Base-by-base conservation (phyloP, 2,329 filamentous ascomycete genomes). In the Alternaria sp. region DNA sequence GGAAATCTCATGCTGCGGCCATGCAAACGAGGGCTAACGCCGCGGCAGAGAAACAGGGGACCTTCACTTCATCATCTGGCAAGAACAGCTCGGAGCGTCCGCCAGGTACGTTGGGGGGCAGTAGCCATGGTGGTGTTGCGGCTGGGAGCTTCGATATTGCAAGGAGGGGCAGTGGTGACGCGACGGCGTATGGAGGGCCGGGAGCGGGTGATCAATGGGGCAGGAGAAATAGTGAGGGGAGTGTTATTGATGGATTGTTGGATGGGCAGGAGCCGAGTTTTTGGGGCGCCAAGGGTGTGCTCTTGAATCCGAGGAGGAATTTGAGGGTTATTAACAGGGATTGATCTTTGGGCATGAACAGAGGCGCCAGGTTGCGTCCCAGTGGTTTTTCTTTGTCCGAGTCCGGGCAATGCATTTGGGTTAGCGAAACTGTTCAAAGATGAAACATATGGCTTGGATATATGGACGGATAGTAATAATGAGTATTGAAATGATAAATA, bases 241-340 rank as follows among this genome's bases (percentile, higher is more conserved):
- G 81, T 60, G 82, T 81, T 57, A 80, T 77, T 37, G 86, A 88
- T 55, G 86, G 89, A 67, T 69, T 90, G 61, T 69, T 90, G 14
- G 81, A 80, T 3, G 86, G 85, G 0, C 82, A 88, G 60, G 88
- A 91, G 73, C 90, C 90, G 59, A 89, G 84, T 57, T 92, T 91
- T 77, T 87, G 90, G 74, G 89, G 81, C 1, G 72, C 77, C n/a
- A 74, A 62, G 53, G 78, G 84, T 49, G 87, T 90, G 28, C 77
- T 91, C 68, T 75, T 91, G 76, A 88, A 88, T 60, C 89, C 89
- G 23, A 81, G 88, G 69, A 80, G 89, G 70, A 90, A 88, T 68
- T 77, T 91, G 78, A 81, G 88, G 69, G 88, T 91, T 34, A 87
- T 91, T 23, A 91, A 91, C 73, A 68, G 80, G 67, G 82, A 83